Evolutionary conservation across 2,329 filamentous ascomycete species (phyloP).

Genomic region (Fusarium falciforme): DNA sequence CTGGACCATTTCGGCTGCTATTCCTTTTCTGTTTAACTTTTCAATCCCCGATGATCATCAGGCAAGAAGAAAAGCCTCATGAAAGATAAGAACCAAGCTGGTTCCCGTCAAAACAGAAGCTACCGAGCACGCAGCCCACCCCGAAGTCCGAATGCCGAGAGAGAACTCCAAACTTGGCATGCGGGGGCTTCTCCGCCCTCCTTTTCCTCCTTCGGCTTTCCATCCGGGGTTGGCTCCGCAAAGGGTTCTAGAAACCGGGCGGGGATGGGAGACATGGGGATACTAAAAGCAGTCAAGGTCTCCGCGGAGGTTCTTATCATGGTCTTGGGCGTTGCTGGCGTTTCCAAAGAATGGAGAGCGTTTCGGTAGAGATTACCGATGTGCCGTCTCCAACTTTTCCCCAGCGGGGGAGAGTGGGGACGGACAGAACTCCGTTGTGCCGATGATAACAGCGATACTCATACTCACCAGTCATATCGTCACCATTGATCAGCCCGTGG

Average conservation of each 20-base stretch:
- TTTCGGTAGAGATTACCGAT: background rate
- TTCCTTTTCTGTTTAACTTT: background rate
- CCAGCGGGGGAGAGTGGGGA: background rate
- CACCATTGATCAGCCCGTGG: background rate
- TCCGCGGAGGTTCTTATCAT: background rate
- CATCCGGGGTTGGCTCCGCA: background rate
- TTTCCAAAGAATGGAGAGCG: background rate
- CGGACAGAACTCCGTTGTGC: background rate
- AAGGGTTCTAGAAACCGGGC: background rate
- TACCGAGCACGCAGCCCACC: background rate
- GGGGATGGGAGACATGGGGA: background rate
- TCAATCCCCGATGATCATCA: background rate
- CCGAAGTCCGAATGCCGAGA: background rate
- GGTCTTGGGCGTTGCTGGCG: background rate
- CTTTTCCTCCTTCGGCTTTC: background rate
- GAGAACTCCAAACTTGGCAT: background rate
- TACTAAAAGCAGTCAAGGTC: background rate
- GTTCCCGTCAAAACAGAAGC: background rate
- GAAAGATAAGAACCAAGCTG: background rate
- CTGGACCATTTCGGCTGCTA: background rate
- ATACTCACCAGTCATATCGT: background rate
- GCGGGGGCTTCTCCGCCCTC: background rate
- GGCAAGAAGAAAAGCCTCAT: background rate
- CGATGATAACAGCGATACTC: background rate
- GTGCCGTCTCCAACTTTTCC: background rate